Percentiles rank a stretch among this genome's conserved stretches.
Conservation (phyloP, 306 rosid genomes). For the Oemleria cerasiformis region DNA sequence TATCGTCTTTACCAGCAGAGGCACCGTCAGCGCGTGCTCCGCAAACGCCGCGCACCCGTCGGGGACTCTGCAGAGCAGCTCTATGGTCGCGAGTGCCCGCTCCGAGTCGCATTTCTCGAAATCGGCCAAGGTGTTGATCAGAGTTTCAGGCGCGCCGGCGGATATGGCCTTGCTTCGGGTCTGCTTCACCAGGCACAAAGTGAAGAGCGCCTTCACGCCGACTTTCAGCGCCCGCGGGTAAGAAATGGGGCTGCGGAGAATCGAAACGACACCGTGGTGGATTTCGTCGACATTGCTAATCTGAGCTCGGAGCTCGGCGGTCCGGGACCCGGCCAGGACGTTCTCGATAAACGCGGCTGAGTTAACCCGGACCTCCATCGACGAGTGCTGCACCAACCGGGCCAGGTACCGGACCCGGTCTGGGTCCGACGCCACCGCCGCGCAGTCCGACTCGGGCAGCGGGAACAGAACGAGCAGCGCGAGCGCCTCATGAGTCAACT, state of each 20-base stretch:
- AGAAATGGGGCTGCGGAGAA: conserved; percentile 45
- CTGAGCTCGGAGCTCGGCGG: conserved; percentile 58
- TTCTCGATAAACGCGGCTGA: conserved; percentile 72
- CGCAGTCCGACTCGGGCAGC: conserved; percentile 57
- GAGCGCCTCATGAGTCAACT: conserved; percentile 63
- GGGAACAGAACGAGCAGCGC: conserved; percentile 62
- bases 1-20: conserved; percentile 77
- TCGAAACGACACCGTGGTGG: conserved; percentile 65
- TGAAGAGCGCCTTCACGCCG: conserved; percentile 76
- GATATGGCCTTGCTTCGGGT: conserved; percentile 65
- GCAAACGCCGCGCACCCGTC: conserved; percentile 56
- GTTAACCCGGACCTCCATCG: conserved; percentile 64
- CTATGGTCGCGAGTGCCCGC: conserved; percentile 78
- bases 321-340: conserved; percentile 60
- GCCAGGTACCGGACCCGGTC: conserved; percentile 40
- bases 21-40: conserved; percentile 71
- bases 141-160: conserved; percentile 67
- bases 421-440: conserved; percentile 42
- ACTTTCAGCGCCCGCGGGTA: conserved; percentile 63
- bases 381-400: conserved; percentile 39
- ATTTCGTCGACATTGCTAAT: conserved; percentile 59
- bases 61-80: conserved; percentile 65
- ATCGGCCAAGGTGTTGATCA: conserved; percentile 64
- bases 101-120: conserved; percentile 86
- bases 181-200: conserved; percentile 69